Conservation (phyloP, 345 rosid species). For the Linum lewisii region DNA sequence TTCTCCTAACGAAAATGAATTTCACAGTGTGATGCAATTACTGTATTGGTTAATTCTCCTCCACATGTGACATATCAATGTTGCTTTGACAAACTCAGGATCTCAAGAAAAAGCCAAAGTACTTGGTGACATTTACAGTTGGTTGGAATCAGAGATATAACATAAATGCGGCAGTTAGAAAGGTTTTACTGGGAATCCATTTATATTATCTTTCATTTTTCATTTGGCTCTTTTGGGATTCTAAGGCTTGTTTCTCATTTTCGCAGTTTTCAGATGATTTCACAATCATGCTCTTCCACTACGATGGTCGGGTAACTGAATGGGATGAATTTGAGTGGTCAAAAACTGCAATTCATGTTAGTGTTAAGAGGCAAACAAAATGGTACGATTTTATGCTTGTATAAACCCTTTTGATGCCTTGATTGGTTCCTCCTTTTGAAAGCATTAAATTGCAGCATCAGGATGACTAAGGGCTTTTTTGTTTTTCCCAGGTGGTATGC, state of each 20-base stretch:
- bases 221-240: constrained; percentile 7
- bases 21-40: too few species aligned
- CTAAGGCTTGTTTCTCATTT: constrained; percentile 24
- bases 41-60: neutral
- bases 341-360: constrained; percentile 60
- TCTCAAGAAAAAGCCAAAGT: constrained; percentile 67
- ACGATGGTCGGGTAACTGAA: constrained; percentile 79
- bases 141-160: constrained; percentile 64
- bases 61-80: neutral
- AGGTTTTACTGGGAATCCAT: constrained; percentile 35
- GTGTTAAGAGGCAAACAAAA: constrained; percentile 75
- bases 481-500: constrained; percentile 22
- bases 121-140: constrained; percentile 77
- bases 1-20: too few species aligned
- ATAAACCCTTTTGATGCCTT: constrained; percentile 1
- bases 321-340: constrained; percentile 97
- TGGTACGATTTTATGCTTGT: constrained; percentile 35
- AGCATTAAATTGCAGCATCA: neutral
- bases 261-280: constrained; percentile 77
- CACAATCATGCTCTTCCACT: constrained; percentile 74
- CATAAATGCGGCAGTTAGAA: constrained; percentile 63
- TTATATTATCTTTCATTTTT: neutral
- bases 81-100: constrained; percentile 40
- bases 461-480: neutral
- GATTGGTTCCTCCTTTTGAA: constrained; percentile 4